Base-by-base conservation (phyloP, 208 protist species). In the Leishmania mexicana region DNA sequence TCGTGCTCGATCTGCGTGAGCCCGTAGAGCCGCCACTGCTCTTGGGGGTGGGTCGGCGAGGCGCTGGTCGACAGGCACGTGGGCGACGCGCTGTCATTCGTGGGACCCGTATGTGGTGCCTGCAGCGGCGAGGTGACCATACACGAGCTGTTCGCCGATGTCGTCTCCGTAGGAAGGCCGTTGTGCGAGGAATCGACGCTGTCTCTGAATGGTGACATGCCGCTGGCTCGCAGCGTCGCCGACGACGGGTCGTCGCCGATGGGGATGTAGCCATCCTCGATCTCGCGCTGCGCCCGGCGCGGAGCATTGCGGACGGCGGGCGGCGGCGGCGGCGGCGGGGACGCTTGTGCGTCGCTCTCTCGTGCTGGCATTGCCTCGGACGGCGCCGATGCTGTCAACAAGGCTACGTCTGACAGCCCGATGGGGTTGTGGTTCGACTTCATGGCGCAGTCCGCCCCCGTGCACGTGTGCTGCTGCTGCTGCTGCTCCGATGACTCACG, bases 1-100 rank as follows among this genome's bases (percentile, higher is more conserved):
- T 97, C 93, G 76, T 95, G 94, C 86, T 97, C 93, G 1, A 95
- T 81, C 81, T 95, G 94, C 24, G 84, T 76, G 21, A 96, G 84
- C 40, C 84, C 85, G 80, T 94, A 96, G 31, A 75, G 80, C 53
- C 40, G 73, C 94, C 92, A 95, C 10, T 88, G 92, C 35, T 79
- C 71, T 2, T 79, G 72, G 5, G 54, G 0, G 31, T 58, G 70
- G 3, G 79, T 42, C 19, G 76, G 54, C 19, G 68, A 10, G 4
- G 74, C 47, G 51, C 1, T 79, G 68, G 51, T 49, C 71, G 47
- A 83, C 77, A 62, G 88, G 79, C 74, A 91, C 76, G 65, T 71
- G 19, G n/a, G 65, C 38, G 15, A 71, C 40, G 17, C 38, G 21
- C 19, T 71, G 15, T 42, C 38, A n/a, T 42, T 45, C 1, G 8